Evolutionary conservation across 495 filamentous ascomycete genomes (phyloP), one percentile per base, ranked within the genome.

Genomic region (Alectoria sarmentosa): DNA sequence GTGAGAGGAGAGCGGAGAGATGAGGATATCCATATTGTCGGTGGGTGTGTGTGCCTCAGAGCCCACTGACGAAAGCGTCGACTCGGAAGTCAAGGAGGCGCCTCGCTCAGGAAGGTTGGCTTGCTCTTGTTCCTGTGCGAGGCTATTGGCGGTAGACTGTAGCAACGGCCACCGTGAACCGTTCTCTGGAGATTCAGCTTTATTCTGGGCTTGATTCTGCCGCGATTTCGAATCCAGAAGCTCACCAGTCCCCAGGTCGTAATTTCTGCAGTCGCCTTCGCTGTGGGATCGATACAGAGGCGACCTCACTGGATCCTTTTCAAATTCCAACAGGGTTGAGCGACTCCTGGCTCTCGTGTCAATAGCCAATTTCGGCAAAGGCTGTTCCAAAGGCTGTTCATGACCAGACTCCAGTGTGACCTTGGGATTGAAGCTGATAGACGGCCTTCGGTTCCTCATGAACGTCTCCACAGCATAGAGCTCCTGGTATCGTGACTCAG

Each of bases 51-150:
- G 77, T 26, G 77, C 63, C 70, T 86, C 84, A 17, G 84, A 82
- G 4, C 71, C 72, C 26, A 74, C 61, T 7, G 83, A 78, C 28
- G 84, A 86, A 46, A 75, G 78, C 32, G 84, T 86, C 19, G 83
- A 80, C 36, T 78, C 76, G 1, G 84, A 86, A 8, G 86, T 88
- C 66, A 88, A 75, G 14, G 86, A 88, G 21, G 82, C 80, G n/a
- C 76, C 77, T 49, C 69, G 77, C n/a, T 79, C 78, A 32, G 76
- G 41, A 19, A 54, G 13, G 23, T 77, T 75, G 36, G 68, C 65
- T 55, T 39, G 55, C 21, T 17, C 55, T 61, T 77, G 69, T 48
- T 75, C 72, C 34, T 76, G 76, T 37, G 72, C 74, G 10, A 80
- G 73, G 15, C 76, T 71, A 32, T 78, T 74, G 3, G 19, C 41